These are phyloP conservation scores for Pseudohyphozyma bogoriensis DNA, from an alignment of 768 basidiomycete species.

Conservation along the genomic window DNA sequence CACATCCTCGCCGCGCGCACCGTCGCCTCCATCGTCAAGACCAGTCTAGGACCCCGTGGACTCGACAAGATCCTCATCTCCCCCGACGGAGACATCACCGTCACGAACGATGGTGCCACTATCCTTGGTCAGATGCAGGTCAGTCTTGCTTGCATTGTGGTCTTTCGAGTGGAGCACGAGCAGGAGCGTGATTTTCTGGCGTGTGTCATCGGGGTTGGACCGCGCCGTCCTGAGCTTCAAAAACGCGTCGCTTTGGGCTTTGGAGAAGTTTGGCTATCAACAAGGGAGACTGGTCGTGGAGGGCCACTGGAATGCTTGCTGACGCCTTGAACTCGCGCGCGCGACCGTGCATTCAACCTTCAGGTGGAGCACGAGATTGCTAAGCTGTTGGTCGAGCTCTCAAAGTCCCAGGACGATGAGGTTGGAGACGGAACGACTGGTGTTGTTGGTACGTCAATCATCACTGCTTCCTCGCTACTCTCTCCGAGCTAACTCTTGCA, in stretches of 20 bases:
- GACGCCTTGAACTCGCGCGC: background rate
- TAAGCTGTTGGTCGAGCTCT: slow-evolving; percentile 89
- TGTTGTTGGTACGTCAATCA: slow-evolving; percentile 84
- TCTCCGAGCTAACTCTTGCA: background rate
- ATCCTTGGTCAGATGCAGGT: slow-evolving; percentile 92
- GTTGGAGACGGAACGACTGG: slow-evolving; percentile 99
- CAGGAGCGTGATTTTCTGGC: background rate
- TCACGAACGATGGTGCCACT: slow-evolving; percentile 98
- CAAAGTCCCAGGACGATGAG: slow-evolving; percentile 98
- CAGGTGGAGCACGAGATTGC: slow-evolving; percentile 94
- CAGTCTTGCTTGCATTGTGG: background rate
- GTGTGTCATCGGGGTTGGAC: no score
- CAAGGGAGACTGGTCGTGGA: no score
- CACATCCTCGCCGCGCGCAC: slow-evolving; percentile 93
- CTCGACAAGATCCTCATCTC: slow-evolving; percentile 43
- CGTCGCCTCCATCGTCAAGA: slow-evolving; percentile 87
- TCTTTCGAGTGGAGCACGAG: background rate
- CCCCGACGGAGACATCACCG: slow-evolving; percentile 92
- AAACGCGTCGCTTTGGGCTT: no score
- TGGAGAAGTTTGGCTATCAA: no score
- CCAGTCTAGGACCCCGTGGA: slow-evolving; percentile 84
- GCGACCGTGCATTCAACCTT: background rate
- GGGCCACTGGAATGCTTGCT: no score
- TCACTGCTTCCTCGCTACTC: no score
- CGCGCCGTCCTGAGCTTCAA: no score